Evolutionary conservation across 2,329 filamentous ascomycete species (phyloP).

Genomic region (Dothideomycetes sp.): DNA sequence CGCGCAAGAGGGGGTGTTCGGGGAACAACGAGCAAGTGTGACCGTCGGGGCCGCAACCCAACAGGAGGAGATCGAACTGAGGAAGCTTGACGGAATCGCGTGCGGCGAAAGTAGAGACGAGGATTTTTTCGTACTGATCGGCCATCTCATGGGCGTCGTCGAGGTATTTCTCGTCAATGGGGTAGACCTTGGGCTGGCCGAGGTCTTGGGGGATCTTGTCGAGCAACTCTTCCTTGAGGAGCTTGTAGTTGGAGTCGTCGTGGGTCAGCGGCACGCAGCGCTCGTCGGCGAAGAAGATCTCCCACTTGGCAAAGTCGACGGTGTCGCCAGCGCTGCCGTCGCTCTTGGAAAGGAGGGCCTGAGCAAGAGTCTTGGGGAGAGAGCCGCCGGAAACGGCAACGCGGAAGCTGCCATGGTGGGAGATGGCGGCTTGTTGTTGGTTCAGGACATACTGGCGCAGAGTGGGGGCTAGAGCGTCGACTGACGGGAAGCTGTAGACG

Average conservation of each 20-base stretch:
- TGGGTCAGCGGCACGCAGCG: conserved; percentile 87
- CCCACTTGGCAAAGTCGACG: conserved; percentile 77
- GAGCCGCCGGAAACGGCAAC: conserved; percentile 90
- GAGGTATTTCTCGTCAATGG: conserved; percentile 62
- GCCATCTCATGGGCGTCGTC: conserved; percentile 84
- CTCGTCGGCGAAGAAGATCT: conserved; percentile 98
- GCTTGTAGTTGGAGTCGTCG: conserved; percentile 85
- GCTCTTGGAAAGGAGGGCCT: conserved; percentile 59
- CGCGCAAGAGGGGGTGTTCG: conserved; percentile 74
- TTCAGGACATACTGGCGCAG: conserved; percentile 77
- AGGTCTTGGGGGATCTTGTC: conserved; percentile 66
- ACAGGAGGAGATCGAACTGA: conserved; percentile 86
- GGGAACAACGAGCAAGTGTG: conserved; percentile 97
- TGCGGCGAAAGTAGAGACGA: conserved; percentile 78
- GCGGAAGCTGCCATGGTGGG: conserved; percentile 78
- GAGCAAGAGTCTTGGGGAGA: conserved; percentile 76
- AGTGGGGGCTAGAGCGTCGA: conserved; percentile 63
- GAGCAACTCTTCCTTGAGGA: conserved; percentile 78
- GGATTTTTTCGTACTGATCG: conserved; percentile 81
- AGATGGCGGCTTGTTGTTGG: conserved; percentile 68
- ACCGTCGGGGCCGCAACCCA: conserved; percentile 90
- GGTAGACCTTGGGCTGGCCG: conserved; percentile 62
- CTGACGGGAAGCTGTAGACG: conserved; percentile 71
- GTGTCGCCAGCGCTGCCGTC: conserved; percentile 48
- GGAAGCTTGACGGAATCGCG: conserved; percentile 91